These are phyloP conservation scores for Zymoseptoria ardabiliae DNA, from an alignment of 2,329 filamentous ascomycete species.

Conservation along the genomic window DNA sequence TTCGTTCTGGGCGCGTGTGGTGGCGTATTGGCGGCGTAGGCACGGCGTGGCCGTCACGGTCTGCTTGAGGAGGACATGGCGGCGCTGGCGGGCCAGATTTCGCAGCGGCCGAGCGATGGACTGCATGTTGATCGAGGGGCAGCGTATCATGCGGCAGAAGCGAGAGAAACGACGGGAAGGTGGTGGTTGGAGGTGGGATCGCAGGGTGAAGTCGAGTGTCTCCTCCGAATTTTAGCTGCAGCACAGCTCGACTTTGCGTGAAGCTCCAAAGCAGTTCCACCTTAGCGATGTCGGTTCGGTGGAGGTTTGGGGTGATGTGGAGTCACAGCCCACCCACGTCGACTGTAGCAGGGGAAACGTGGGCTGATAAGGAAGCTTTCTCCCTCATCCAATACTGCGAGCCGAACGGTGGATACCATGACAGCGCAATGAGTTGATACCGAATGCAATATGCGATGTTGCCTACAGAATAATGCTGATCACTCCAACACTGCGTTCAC, in stretches of 20 bases:
- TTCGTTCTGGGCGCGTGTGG: conserved; percentile 33
- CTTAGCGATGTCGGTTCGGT: neutral
- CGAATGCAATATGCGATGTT: no score
- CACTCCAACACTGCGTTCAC: neutral
- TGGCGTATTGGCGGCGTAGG: conserved; percentile 12
- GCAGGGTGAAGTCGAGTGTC: neutral
- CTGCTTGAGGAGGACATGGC: neutral
- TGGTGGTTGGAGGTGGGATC: neutral
- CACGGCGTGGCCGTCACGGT: neutral
- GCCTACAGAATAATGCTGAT: no score
- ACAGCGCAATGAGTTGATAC: no score
- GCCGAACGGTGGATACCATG: neutral
- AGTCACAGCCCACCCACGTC: neutral
- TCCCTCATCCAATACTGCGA: neutral
- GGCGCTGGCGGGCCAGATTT: neutral
- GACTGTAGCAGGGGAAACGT: neutral
- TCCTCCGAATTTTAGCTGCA: neutral
- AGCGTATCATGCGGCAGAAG: conserved; percentile 5
- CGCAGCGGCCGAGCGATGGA: conserved; percentile 9
- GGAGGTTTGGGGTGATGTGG: neutral
- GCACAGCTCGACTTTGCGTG: neutral
- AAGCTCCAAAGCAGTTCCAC: neutral
- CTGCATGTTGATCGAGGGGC: conserved; percentile 6
- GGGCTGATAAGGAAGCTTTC: neutral
- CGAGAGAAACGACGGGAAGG: neutral